Conservation (phyloP, 441 rosid species). For the Bruguiera hainesii region DNA sequence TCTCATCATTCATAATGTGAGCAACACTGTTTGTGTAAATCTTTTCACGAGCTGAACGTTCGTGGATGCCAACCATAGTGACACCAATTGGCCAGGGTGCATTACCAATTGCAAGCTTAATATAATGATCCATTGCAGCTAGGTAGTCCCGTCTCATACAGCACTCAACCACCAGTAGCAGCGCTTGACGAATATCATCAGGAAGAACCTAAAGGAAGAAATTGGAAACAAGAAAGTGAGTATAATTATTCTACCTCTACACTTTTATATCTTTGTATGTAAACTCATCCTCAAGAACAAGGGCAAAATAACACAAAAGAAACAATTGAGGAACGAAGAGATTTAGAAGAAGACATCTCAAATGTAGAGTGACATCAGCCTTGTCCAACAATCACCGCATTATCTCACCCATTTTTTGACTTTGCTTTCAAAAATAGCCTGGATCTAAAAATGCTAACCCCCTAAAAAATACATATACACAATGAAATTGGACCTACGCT, state of each 20-base stretch:
- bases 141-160: slow-evolving; percentile 90
- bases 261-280: too few species aligned
- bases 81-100: slow-evolving; percentile 99
- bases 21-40: slow-evolving; percentile 94
- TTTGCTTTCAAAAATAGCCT: too few species aligned
- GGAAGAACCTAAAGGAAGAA: slow-evolving; percentile 58
- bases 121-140: slow-evolving; percentile 96
- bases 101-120: slow-evolving; percentile 85
- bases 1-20: slow-evolving; percentile 97
- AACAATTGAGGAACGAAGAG: neutral
- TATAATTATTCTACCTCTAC: neutral
- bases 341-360: neutral
- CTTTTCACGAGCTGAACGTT: slow-evolving; percentile 97
- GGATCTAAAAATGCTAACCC: too few species aligned
- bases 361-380: too few species aligned
- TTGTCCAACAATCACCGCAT: too few species aligned
- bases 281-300: neutral
- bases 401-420: too few species aligned
- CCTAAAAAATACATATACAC: too few species aligned
- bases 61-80: slow-evolving; percentile 99
- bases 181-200: slow-evolving; percentile 78
- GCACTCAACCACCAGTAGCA: slow-evolving; percentile 69
- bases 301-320: neutral
- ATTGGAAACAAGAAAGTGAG: slow-evolving; percentile 1
- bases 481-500: too few species aligned